A percentile compares a stretch with the other conserved stretches of the same genome.
phyloP scores from a whole-genome alignment of 148 eudicot genomes.

The Hydrangea macrophylla region DNA sequence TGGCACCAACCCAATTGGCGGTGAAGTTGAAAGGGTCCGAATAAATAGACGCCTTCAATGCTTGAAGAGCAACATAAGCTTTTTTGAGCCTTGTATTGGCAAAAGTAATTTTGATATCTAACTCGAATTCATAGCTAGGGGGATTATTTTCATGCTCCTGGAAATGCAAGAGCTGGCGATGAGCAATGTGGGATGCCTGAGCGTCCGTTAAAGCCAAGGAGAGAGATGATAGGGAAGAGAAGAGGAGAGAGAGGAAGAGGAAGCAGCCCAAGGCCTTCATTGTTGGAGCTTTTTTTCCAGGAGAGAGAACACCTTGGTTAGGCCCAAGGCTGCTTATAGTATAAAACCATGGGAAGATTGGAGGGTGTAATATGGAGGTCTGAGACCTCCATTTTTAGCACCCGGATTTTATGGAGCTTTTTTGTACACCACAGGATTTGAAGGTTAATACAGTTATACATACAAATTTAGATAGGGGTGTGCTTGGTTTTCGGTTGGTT shows the following conservation, averaged over 20 bases:
- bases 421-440: background rate
- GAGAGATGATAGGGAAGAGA: background rate
- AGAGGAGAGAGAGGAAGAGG: conserved; percentile 24
- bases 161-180: conserved; percentile 22
- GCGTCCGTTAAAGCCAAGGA: background rate
- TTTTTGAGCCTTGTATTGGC: conserved; percentile 47
- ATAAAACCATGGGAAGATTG: background rate
- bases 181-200: conserved; percentile 10
- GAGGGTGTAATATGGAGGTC: conserved; percentile 9
- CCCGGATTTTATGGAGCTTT: background rate
- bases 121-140: conserved; percentile 16
- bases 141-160: conserved; percentile 21
- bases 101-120: conserved; percentile 22
- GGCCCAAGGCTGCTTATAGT: conserved; percentile 27
- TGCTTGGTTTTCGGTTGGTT: background rate
- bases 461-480: background rate
- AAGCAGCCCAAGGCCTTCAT: conserved; percentile 26
- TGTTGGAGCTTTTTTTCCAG: conserved; percentile 3
- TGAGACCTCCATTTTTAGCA: background rate
- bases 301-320: conserved; percentile 6
- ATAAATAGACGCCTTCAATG: conserved; percentile 54
- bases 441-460: background rate
- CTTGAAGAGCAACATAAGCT: conserved; percentile 65
- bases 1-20: conserved; percentile 58
- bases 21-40: conserved; percentile 55